Base-by-base conservation (phyloP, 148 eudicot genomes). In the Simmondsia chinensis region DNA sequence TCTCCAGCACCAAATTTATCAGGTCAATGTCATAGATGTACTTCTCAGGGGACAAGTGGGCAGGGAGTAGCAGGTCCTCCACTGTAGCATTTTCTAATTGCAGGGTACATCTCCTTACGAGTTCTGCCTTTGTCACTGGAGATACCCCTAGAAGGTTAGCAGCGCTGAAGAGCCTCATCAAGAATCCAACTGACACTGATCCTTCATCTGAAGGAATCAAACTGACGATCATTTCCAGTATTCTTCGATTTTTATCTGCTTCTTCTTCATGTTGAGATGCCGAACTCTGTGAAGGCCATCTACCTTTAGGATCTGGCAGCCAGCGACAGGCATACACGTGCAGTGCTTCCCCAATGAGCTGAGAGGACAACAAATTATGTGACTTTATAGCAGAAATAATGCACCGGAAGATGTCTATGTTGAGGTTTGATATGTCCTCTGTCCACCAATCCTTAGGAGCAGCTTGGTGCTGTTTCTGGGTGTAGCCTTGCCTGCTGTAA, bases 381-480 rank as follows among this genome's bases (percentile, higher is more conserved):
- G 96, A 79, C 43, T 80, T 87, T 1, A 83, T 57, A 11, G 83
- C 88, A 27, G 74, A 67, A 73, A 87, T 77, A n/a, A 69, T 67
- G 40, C 94, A 72, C 88, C 94, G 77, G 40, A 74, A 87, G 0
- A 87, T 74, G 49, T 79, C 94, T 14, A 80, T 79, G 4, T 72
- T 59, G 46, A 87, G 59, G 6, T 87, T 85, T 7, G 82, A 73
- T 6, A 87, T 24, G 46, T 87, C 89, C 33, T 87, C 94, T 17
- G 82, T 75, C 87, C 87, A 79, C 87, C 87, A 79, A 55, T 79
- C 87, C 23, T 52, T 75, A 6, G 87, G 86, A 28, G 45, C 78
- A 7, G 48, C 20, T 38, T 66, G 55, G 33, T 60, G 71, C 34
- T 59, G 65, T 47, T 56, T 69, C 15, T 21, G 38, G 1, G 39